These are phyloP conservation scores for Strobilomyces confusus DNA, from an alignment of 768 basidiomycete genomes.

Conservation along the genomic window DNA sequence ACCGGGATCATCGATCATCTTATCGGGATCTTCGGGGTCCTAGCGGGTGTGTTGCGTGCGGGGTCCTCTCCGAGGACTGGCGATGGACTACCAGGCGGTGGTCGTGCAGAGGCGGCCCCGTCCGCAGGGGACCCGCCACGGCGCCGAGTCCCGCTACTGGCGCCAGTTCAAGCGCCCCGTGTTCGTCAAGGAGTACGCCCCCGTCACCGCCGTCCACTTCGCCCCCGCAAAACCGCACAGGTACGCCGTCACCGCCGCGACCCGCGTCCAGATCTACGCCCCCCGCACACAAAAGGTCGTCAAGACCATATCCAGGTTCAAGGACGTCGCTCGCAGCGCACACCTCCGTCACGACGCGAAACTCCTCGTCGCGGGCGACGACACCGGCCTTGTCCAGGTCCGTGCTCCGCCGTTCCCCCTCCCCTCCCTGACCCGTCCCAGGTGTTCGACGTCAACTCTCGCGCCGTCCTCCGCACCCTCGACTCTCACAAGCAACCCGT, in stretches of 20 bases:
- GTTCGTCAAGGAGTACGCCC: constrained; percentile 96
- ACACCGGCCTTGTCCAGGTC: constrained; percentile 83
- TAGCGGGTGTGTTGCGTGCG: too few species aligned
- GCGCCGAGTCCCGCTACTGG: constrained; percentile 79
- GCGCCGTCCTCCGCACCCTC: constrained; percentile 89
- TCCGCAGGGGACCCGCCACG: constrained; percentile 55
- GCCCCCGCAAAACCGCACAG: constrained; percentile 82
- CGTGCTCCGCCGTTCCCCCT: neutral
- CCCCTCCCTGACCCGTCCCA: constrained; percentile 26
- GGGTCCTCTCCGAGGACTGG: neutral
- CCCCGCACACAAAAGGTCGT: constrained; percentile 94
- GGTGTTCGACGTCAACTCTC: constrained; percentile 91
- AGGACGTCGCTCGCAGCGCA: constrained; percentile 89
- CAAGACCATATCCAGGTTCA: constrained; percentile 95
- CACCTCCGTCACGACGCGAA: constrained; percentile 91
- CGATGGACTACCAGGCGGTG: constrained; percentile 81
- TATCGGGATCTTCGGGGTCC: constrained; percentile 17
- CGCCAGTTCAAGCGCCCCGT: constrained; percentile 85
- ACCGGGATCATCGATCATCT: constrained; percentile 13
- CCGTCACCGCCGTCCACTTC: constrained; percentile 93
- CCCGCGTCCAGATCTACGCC: constrained; percentile 92
- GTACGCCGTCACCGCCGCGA: constrained; percentile 94
- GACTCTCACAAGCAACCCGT: constrained; percentile 96
- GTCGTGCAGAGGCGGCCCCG: constrained; percentile 57
- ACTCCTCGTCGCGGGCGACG: constrained; percentile 91